phyloP scores from a whole-genome alignment of 352 stramenopile genomes.

The Globisporangium camurandrum region DNA sequence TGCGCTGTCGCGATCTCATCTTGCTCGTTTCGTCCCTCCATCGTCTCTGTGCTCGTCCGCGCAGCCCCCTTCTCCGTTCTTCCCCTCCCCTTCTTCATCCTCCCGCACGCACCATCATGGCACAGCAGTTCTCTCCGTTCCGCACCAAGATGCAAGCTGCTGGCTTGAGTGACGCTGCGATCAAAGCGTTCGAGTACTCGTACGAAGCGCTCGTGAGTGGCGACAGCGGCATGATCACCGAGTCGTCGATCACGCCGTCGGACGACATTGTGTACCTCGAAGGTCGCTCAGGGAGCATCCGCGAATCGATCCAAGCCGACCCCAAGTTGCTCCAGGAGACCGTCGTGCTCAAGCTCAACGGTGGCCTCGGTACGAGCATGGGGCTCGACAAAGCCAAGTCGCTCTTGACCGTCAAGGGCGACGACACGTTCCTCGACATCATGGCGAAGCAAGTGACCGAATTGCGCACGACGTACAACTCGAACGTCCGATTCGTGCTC shows the following conservation, averaged over 20 bases:
- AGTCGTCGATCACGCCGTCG: conserved; percentile 89
- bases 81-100: conserved; percentile 1
- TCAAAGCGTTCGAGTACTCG: conserved; percentile 97
- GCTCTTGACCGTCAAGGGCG: conserved; percentile 89
- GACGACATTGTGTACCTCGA: conserved; percentile 77
- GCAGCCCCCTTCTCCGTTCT: conserved; percentile 8
- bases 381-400: conserved; percentile 95
- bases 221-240: conserved; percentile 95
- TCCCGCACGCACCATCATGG: no score
- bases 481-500: conserved; percentile 87
- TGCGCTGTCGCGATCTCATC: conserved; percentile 3
- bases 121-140: conserved; percentile 58
- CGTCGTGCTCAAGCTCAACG: conserved; percentile 85
- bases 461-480: conserved; percentile 91
- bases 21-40: no score
- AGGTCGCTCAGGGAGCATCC: conserved; percentile 67
- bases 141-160: conserved; percentile 96
- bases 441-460: conserved; percentile 91
- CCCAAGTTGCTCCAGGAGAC: conserved; percentile 73
- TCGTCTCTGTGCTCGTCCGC: not conserved
- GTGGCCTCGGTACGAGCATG: conserved; percentile 82
- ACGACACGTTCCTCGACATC: conserved; percentile 91
- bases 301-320: conserved; percentile 63
- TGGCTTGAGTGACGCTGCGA: conserved; percentile 91
- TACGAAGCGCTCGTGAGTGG: conserved; percentile 93